Evolutionary conservation across 306 rosid species (phyloP).

Genomic region (Alnus rubra): DNA sequence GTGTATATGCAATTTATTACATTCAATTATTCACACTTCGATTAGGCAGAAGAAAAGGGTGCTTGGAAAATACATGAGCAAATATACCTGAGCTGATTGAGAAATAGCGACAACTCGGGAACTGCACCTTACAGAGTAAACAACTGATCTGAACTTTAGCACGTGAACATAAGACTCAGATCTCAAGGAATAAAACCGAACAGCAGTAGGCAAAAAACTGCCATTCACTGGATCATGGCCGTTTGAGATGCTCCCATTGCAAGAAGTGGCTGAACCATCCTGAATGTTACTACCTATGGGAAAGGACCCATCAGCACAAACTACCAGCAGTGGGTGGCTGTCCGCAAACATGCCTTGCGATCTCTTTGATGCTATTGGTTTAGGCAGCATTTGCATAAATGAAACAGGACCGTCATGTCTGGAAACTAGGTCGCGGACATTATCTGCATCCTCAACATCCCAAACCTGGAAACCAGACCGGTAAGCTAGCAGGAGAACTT

Average conservation of each 20-base stretch:
- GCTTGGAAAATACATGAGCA: constrained; percentile 5
- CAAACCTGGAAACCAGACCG: constrained; percentile 95
- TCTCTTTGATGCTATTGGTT: constrained; percentile 62
- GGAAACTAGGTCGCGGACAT: constrained; percentile 78
- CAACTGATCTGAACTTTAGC: constrained; percentile 83
- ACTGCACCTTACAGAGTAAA: constrained; percentile 89
- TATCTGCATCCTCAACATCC: constrained; percentile 94
- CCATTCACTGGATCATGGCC: constrained; percentile 58
- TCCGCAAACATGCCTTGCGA: constrained; percentile 63
- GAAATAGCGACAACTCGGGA: constrained; percentile 78
- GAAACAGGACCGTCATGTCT: constrained; percentile 83
- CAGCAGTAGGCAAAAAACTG: constrained; percentile 66
- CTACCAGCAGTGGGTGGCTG: constrained; percentile 70
- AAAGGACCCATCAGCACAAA: constrained; percentile 73
- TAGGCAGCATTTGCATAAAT: constrained; percentile 89
- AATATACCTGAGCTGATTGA: constrained; percentile 78
- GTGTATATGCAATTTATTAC: constrained; percentile 67
- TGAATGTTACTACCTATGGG: constrained; percentile 54
- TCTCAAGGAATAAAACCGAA: constrained; percentile 80
- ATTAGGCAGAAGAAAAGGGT: constrained; percentile 10
- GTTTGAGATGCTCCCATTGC: constrained; percentile 50
- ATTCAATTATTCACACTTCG: constrained; percentile 25
- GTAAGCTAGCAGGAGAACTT: constrained; percentile 85
- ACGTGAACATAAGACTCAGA: constrained; percentile 81
- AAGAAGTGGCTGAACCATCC: constrained; percentile 46